Base-by-base conservation (phyloP, 139 green algal genomes). In the Edaphochlamys debaryana region DNA sequence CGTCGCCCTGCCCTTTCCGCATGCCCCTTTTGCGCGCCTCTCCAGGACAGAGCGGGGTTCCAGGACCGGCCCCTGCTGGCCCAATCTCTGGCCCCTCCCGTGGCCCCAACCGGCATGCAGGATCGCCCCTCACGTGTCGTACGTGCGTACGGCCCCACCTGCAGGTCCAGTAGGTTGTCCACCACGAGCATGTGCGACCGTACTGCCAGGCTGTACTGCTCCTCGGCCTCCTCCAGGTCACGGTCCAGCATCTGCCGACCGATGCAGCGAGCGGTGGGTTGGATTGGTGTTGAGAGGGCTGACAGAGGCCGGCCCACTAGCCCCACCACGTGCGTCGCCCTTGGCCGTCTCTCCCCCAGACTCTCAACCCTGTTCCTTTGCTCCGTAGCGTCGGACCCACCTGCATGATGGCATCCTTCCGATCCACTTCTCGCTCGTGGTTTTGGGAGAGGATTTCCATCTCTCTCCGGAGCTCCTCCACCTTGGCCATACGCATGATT, bases 401-500 rank as follows among this genome's bases (percentile, higher is more conserved):
- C 92, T 97, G 93, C 66, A 98, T 93, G 63, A 97, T 89, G 17
- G 93, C 90, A 86, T 98, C 95, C 86, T 95, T 94, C 7, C 95
- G 85, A 79, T 98, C 94, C 37, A 97, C 90, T 82, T 95, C 90
- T 27, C 92, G 76, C 79, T 97, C 94, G 73, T 97, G 94, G 82
- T 93, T 93, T 63, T 96, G 93, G 19, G 73, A 89, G 42, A 98
- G 88, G 45, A 96, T 92, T 87, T 97, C 92, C 50, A 96, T 94
- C 36, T 96, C 90, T 23, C 87, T 69, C 25, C 92, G 90, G 75
- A 98, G 93, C 76, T 96, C 95, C 83, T 97, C 94, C 79, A 93
- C 92, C 87, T 98, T 98, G 38, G 94, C 92, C 89, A 93, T 90
- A 37, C 95, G 93, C 93, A 96, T 96, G 72, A 96, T 95, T 80